These are phyloP conservation scores for Pichia paraexigua DNA, from an alignment of 805 yeast species.

Conservation along the genomic window DNA sequence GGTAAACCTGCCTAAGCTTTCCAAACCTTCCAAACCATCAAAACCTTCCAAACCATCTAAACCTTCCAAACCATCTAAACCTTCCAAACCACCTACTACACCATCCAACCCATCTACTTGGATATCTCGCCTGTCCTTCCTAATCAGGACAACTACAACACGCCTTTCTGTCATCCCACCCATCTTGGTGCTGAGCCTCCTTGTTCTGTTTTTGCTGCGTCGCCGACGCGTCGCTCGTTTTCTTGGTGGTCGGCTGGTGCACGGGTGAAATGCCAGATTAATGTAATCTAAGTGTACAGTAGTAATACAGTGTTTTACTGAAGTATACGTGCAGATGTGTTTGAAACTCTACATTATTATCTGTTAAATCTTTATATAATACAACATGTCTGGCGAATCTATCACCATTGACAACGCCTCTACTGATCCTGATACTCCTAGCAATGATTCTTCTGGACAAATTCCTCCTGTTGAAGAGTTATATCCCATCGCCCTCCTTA, in stretches of 20 bases:
- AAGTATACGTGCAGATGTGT: no score
- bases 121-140: neutral
- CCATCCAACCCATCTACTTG: neutral
- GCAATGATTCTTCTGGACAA: neutral
- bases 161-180: neutral
- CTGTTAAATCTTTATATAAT: no score
- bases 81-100: neutral
- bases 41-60: neutral
- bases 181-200: neutral
- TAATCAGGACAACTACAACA: neutral
- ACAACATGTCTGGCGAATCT: neutral
- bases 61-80: neutral
- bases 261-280: neutral
- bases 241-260: neutral
- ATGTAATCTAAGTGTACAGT: no score
- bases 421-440: neutral
- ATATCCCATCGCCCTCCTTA: constrained; percentile 88
- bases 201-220: neutral
- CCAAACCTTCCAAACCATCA: neutral
- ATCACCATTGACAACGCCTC: neutral
- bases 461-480: constrained; percentile 44
- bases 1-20: no score
- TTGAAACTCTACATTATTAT: no score
- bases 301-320: no score
- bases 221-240: neutral